Conservation (phyloP, 1,139 yeast species). For the Blastobotrys raffinosifermentans region DNA sequence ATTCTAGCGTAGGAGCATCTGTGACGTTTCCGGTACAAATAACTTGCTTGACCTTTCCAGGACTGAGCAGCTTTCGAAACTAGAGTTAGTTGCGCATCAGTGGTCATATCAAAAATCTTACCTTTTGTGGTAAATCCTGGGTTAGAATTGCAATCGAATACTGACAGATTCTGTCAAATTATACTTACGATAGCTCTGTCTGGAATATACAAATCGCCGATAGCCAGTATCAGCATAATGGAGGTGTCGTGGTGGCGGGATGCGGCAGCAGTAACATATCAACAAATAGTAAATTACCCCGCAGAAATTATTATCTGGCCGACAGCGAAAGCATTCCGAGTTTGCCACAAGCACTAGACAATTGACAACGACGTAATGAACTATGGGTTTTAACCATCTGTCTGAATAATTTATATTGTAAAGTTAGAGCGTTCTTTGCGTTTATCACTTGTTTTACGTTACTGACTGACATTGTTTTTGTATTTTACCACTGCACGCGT, state of each 20-base stretch:
- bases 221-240: slow-evolving; percentile 74
- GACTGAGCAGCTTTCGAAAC: slow-evolving; percentile 69
- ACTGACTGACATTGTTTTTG: too few relatives aligned
- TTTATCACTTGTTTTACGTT: too few relatives aligned
- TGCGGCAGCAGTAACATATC: too few relatives aligned
- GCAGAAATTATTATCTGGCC: too few relatives aligned
- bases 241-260: not conserved
- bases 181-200: slow-evolving; percentile 59
- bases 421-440: too few relatives aligned
- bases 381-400: too few relatives aligned
- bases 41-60: slow-evolving; percentile 79
- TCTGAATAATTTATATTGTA: too few relatives aligned
- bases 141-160: slow-evolving; percentile 12
- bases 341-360: too few relatives aligned
- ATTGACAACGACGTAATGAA: too few relatives aligned
- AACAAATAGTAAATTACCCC: too few relatives aligned
- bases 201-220: slow-evolving; percentile 88
- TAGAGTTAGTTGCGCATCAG: slow-evolving; percentile 30
- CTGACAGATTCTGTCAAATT: not conserved
- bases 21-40: slow-evolving; percentile 81
- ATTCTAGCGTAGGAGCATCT: slow-evolving; percentile 55
- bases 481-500: too few relatives aligned
- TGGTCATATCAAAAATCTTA: slow-evolving; percentile 14
- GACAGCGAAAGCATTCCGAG: too few relatives aligned
- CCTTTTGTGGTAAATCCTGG: slow-evolving; percentile 39